phyloP scores from a whole-genome alignment of 225 moss, liverwort and hornwort genomes.

The Climacium dendroides region DNA sequence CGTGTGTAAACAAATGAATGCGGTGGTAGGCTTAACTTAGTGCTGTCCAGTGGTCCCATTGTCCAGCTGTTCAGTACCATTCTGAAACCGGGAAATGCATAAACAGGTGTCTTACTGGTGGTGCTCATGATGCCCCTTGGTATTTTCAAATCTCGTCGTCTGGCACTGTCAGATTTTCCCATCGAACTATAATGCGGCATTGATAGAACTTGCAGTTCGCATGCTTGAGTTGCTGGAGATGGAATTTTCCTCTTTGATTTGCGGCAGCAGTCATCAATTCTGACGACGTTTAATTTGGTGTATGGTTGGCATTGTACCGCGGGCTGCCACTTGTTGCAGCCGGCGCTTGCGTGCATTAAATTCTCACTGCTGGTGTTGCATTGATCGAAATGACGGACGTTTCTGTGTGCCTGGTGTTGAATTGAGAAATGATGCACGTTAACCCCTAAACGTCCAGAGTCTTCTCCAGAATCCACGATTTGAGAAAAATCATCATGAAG shows the following conservation, averaged over 20 bases:
- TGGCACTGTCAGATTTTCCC: neutral
- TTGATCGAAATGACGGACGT: neutral
- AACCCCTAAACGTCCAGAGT: no score
- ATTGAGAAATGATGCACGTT: neutral
- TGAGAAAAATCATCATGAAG: no score
- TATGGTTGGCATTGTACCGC: neutral
- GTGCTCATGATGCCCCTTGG: neutral
- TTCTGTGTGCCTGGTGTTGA: neutral
- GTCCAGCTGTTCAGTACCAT: neutral
- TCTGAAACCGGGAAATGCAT: neutral
- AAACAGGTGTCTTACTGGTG: neutral
- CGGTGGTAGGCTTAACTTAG: no score
- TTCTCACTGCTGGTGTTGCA: neutral
- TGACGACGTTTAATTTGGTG: neutral
- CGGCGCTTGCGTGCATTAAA: neutral
- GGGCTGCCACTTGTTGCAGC: neutral
- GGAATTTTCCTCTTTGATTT: neutral
- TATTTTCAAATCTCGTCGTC: neutral
- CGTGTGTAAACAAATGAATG: neutral
- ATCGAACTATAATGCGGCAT: neutral
- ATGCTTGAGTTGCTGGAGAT: neutral
- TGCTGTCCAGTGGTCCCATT: neutral
- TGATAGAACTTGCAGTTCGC: neutral
- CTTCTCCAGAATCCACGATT: no score
- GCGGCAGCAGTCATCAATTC: neutral